Conservation (phyloP, 768 basidiomycete species). For the Hericium coralloides region DNA sequence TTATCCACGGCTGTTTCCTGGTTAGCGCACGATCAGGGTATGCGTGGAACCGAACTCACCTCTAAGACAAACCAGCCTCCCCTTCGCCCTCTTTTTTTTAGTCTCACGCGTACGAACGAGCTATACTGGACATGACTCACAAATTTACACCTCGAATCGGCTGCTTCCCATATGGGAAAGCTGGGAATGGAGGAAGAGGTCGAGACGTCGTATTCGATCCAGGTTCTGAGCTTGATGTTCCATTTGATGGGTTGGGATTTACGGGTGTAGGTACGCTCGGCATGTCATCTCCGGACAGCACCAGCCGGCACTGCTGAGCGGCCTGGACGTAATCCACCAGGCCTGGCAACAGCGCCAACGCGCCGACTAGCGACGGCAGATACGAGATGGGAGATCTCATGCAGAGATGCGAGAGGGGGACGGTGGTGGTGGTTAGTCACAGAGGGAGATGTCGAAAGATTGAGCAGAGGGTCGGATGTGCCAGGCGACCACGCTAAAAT, state of each 20-base stretch:
- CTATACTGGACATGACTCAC: constrained; percentile 28
- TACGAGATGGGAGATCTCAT: neutral
- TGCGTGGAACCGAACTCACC: constrained; percentile 20
- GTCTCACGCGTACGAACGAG: neutral
- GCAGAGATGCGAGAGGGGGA: neutral
- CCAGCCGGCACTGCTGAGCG: constrained; percentile 20
- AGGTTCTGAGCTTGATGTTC: neutral
- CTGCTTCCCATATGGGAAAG: constrained; percentile 27
- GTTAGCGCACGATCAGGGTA: neutral
- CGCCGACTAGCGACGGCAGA: neutral
- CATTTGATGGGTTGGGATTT: neutral
- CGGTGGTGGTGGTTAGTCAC: neutral
- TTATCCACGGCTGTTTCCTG: constrained; percentile 59
- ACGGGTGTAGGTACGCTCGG: neutral
- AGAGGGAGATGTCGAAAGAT: neutral
- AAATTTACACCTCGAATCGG: constrained; percentile 53
- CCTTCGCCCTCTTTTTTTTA: constrained; percentile 19
- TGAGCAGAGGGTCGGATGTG: neutral
- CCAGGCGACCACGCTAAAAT: neutral
- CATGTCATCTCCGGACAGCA: neutral
- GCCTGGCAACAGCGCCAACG: neutral
- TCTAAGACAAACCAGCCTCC: constrained; percentile 61
- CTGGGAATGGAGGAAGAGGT: constrained; percentile 26
- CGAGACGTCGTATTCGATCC: constrained; percentile 10
- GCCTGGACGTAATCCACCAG: neutral